Evolutionary conservation across 192 early-diverging fungal genomes (phyloP).

Genomic region (Phlyctochytrium planicorne): DNA sequence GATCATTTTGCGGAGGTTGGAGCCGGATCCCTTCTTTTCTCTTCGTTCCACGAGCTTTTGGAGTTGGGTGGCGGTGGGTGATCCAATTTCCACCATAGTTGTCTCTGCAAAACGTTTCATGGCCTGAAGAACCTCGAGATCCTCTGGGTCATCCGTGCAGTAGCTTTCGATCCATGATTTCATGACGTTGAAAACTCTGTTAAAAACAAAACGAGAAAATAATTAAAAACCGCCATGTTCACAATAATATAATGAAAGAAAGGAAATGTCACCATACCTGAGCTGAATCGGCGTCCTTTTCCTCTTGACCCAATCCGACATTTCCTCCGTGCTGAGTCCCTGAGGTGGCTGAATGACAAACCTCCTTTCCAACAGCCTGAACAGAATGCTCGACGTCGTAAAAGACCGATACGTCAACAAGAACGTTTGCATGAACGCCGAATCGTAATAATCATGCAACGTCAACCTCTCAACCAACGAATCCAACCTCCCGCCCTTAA

Average conservation of each 20-base stretch:
- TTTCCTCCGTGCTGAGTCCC: conserved; percentile 62
- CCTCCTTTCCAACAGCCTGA: conserved; percentile 71
- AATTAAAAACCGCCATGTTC: too few species aligned
- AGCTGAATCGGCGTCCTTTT: conserved; percentile 90
- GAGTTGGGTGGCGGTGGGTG: conserved; percentile 63
- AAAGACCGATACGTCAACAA: conserved; percentile 95
- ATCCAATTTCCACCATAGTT: conserved; percentile 47
- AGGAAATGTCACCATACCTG: conserved; percentile 26
- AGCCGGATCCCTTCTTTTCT: conserved; percentile 42
- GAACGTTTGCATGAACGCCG: conserved; percentile 83
- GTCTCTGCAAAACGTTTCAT: conserved; percentile 77
- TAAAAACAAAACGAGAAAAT: background rate
- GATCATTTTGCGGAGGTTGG: conserved; percentile 23
- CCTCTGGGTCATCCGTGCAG: conserved; percentile 75
- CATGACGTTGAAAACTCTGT: conserved; percentile 83
- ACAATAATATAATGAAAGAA: conserved; percentile 10
- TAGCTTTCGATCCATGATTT: conserved; percentile 95
- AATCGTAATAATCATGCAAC: conserved; percentile 65
- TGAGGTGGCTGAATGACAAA: conserved; percentile 75
- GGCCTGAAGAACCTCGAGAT: conserved; percentile 58
- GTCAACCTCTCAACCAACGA: conserved; percentile 76
- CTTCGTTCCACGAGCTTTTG: conserved; percentile 78
- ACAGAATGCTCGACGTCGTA: conserved; percentile 73
- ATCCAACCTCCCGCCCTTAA: conserved; percentile 70
- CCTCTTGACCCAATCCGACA: conserved; percentile 76